These are phyloP conservation scores for Camellia granthamiana DNA, from an alignment of 148 eudicot species.

Conservation along the genomic window DNA sequence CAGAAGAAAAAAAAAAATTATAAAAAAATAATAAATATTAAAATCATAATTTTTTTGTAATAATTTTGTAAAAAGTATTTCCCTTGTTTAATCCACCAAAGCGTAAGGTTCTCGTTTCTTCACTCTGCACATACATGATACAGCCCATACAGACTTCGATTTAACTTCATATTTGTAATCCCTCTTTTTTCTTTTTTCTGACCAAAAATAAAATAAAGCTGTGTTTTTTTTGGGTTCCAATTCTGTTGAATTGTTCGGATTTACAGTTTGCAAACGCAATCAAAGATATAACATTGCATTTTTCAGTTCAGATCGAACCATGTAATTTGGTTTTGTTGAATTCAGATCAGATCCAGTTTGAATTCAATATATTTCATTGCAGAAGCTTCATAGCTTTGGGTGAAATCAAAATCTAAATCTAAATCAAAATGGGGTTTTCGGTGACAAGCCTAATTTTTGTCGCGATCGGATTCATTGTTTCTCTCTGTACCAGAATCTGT, in stretches of 20 bases:
- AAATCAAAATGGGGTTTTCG: slow-evolving; percentile 67
- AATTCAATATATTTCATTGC: neutral
- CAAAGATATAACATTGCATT: neutral
- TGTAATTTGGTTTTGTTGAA: neutral
- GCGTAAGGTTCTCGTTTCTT: no score
- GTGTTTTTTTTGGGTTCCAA: neutral
- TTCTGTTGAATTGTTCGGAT: slow-evolving; percentile 2
- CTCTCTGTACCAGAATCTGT: slow-evolving; percentile 70
- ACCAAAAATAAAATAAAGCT: neutral
- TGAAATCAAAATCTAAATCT: slow-evolving; percentile 8
- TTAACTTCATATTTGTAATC: no score
- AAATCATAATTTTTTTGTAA: no score
- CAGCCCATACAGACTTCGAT: no score
- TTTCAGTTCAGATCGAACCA: neutral
- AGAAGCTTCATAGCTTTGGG: neutral
- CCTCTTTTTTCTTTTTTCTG: neutral
- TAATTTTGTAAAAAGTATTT: no score
- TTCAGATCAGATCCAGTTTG: neutral
- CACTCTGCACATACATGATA: no score
- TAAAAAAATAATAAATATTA: no score
- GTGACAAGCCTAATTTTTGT: slow-evolving; percentile 73
- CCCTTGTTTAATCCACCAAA: no score
- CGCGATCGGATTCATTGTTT: slow-evolving; percentile 69
- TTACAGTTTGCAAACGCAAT: neutral
- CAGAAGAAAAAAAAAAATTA: no score